Base-by-base conservation (phyloP, 1,284 basidiomycete species). In the Limonomyces culmigenus region DNA sequence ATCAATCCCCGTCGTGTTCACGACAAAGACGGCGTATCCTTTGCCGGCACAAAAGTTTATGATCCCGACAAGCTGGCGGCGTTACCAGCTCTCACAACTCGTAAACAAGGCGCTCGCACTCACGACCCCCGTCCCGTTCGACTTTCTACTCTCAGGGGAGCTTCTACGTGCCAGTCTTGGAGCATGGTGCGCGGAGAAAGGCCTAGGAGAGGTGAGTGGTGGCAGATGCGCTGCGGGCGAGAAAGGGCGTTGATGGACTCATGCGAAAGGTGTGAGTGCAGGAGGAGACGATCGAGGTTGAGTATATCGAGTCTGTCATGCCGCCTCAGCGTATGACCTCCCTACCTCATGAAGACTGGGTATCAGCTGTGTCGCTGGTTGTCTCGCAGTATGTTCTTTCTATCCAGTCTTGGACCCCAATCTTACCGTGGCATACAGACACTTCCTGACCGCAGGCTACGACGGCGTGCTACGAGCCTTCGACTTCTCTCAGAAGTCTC, bases 81-180 rank as follows among this genome's bases (percentile, higher is more conserved):
- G 92, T 13, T 95, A 85, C 52, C 93, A 97, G 51, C 79, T 98
- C n/a, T 97, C 92, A 0, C 91, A 96, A 44, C 76, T 97, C 33
- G 79, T 99, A 45, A 98, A 98, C 63, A 93, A 95, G 51, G 85
- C 93, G 1, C 65, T 98, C 13, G 67, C 70, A 1, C 69, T 88
- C 10, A 49, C 67, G 0, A 67, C 70, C 35, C 74, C 86, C 0
- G 65, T 96, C 1, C 93, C 92, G 0, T 97, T 97, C 49, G 93
- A 98, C 56, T 98, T 97, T 55, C 60, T 98, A 33, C 65, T 95
- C 34, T 66, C 73, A 39, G 87, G 88, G 19, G 73, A 87, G 49
- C 69, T 97, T 11, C 58, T 97, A 3, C 63, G 84, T 35, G 69
- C 70, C 0, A 76, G 67, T 5, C 55, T 98, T 18, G 74, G 66